These are phyloP conservation scores for Vanrija sp. DNA, from an alignment of 1,284 basidiomycete species.

Conservation along the genomic window DNA sequence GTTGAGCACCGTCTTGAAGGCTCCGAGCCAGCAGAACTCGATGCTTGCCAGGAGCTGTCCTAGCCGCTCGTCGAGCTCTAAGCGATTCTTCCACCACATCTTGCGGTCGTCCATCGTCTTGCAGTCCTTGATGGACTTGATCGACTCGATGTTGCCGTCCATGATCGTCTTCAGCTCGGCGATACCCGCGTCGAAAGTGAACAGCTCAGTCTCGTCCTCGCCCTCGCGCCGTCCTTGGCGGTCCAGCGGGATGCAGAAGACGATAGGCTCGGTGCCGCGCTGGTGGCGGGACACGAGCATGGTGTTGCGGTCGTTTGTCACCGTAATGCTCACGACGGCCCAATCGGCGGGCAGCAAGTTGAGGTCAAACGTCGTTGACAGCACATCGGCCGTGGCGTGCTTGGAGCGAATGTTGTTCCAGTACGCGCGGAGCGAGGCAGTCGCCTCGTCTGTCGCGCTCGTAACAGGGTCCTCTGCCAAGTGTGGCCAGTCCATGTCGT, in stretches of 20 bases:
- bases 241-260: constrained; percentile 82
- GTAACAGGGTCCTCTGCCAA: constrained; percentile 31
- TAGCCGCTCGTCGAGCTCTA: constrained; percentile 71
- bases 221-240: constrained; percentile 71
- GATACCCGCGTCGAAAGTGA: constrained; percentile 72
- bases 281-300: constrained; percentile 80
- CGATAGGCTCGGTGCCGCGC: constrained; percentile 60
- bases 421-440: constrained; percentile 7
- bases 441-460: neutral
- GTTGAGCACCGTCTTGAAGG: constrained; percentile 85
- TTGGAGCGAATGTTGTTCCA: constrained; percentile 53
- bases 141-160: constrained; percentile 56
- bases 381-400: constrained; percentile 52
- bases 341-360: constrained; percentile 67
- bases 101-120: constrained; percentile 14
- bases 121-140: constrained; percentile 49
- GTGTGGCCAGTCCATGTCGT: constrained; percentile 67
- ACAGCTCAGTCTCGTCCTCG: constrained; percentile 66
- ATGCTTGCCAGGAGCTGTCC: constrained; percentile 73
- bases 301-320: constrained; percentile 75
- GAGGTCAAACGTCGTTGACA: constrained; percentile 39
- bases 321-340: constrained; percentile 78
- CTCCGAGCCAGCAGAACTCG: constrained; percentile 95
- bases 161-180: constrained; percentile 76
- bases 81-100: constrained; percentile 79